phyloP scores from a whole-genome alignment of 192 early-diverging fungal species.

The Dissophora ornata region DNA sequence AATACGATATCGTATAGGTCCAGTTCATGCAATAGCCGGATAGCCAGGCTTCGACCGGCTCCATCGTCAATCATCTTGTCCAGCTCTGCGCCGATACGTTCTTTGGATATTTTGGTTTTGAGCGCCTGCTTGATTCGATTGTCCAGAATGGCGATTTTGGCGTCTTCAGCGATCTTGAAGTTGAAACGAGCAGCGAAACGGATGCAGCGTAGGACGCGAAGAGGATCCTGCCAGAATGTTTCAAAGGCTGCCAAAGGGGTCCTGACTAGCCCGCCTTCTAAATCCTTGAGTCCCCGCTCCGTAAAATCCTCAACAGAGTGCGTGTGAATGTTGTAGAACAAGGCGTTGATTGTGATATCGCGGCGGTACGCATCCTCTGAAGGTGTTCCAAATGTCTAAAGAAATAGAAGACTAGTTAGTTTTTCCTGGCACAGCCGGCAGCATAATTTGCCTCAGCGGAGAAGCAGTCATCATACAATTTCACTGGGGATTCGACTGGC shows the following conservation, averaged over 20 bases:
- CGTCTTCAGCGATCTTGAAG: slow-evolving; percentile 78
- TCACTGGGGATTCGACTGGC: slow-evolving; percentile 82
- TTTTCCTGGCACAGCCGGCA: too few species aligned
- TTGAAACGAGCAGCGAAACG: slow-evolving; percentile 94
- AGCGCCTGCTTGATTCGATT: slow-evolving; percentile 72
- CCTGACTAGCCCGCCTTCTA: slow-evolving; percentile 76
- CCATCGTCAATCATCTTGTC: slow-evolving; percentile 87
- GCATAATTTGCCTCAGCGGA: too few species aligned
- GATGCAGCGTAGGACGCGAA: slow-evolving; percentile 93
- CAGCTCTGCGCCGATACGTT: slow-evolving; percentile 92
- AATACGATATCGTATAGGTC: slow-evolving; percentile 61
- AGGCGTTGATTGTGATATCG: slow-evolving; percentile 97
- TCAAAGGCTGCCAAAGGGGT: slow-evolving; percentile 91
- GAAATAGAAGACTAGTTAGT: too few species aligned
- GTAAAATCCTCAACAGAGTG: slow-evolving; percentile 89
- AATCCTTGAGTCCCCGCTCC: slow-evolving; percentile 77
- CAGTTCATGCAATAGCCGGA: slow-evolving; percentile 54
- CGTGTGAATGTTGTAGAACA: slow-evolving; percentile 97
- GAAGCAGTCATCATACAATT: slow-evolving; percentile 61
- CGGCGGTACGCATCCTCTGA: slow-evolving; percentile 90
- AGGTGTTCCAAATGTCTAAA: slow-evolving; percentile 86
- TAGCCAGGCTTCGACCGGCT: slow-evolving; percentile 44
- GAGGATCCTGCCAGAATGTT: slow-evolving; percentile 95
- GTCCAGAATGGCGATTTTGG: slow-evolving; percentile 68
- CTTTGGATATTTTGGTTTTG: slow-evolving; percentile 86